These are phyloP conservation scores for Yamadazyma mexicana DNA, from an alignment of 1,139 yeast genomes.

Conservation along the genomic window DNA sequence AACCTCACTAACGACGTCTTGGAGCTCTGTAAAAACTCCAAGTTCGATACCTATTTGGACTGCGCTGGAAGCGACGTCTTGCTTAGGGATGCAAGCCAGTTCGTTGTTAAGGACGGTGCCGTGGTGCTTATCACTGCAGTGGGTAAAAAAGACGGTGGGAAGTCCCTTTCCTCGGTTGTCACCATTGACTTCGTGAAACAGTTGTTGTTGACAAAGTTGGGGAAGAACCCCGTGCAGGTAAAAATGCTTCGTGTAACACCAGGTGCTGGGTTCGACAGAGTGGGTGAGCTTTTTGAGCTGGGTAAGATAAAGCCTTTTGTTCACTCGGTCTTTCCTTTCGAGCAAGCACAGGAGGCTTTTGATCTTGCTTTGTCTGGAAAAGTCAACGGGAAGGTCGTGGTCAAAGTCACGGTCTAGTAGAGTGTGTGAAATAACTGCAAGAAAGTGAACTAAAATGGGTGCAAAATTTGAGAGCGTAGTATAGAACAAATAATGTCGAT, in stretches of 20 bases:
- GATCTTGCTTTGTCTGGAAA: conserved; percentile 44
- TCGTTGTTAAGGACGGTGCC: conserved; percentile 26
- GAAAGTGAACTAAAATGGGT: too few species aligned
- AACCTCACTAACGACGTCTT: conserved; percentile 23
- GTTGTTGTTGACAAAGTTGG: conserved; percentile 7
- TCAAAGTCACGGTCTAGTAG: conserved; percentile 21
- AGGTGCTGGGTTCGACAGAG: conserved; percentile 14
- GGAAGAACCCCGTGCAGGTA: conserved; percentile 16
- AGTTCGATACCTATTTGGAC: conserved; percentile 41
- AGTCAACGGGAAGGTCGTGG: conserved; percentile 65
- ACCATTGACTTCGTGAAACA: conserved; percentile 6
- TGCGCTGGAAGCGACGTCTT: conserved; percentile 29
- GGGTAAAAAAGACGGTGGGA: background rate
- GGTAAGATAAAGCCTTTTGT: conserved; percentile 46
- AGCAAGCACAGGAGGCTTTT: conserved; percentile 50
- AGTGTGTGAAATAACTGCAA: too few species aligned
- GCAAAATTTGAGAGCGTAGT: too few species aligned
- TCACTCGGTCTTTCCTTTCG: conserved; percentile 54
- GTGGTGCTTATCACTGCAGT: conserved; percentile 54
- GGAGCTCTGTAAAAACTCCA: conserved; percentile 22
- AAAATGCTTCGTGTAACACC: conserved; percentile 4
- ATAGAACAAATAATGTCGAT: too few species aligned
- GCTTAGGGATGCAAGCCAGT: background rate
- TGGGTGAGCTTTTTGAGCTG: conserved; percentile 33
- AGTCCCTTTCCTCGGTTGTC: background rate